Base-by-base conservation (phyloP, 1,284 basidiomycete species). In the Schizophyllum commune region DNA sequence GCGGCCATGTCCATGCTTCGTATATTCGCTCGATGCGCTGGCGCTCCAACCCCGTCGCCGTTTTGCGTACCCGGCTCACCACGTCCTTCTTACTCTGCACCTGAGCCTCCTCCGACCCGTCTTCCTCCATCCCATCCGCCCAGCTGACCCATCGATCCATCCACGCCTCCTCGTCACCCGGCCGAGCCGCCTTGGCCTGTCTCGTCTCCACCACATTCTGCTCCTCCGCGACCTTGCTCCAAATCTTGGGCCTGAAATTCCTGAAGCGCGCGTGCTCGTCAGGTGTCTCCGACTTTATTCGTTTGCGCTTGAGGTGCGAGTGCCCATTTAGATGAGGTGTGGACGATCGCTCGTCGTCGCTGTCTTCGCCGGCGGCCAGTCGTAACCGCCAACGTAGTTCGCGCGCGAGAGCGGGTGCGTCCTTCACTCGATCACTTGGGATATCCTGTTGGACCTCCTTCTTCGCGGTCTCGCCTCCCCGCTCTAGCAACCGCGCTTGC, bases 321-420 rank as follows among this genome's bases (percentile, higher is more conserved):
- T 61, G 63, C 1, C 74, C 77, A 59, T 74, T 72, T 55, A 67
- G 62, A 66, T 71, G 71, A 55, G 74, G 75, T 63, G 71, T 68
- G 51, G 63, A 68, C 1, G 70, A 69, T 6, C 75, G 76, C 63
- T 92, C 91, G 59, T 86, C 88, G 59, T 92, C 91, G 66, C 89
- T 89, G 15, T 77, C 71, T 59, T 84, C 78, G 7, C 89, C 90
- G 2, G 81, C 73, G 5, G 89, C 88, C 56, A 84, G 72, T 63
- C 84, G 79, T 20, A 88, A 81, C 58, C 92, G 80, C 91, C 92
- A 94, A 54, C 89, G 79, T 55, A 96, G 75, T 70, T 96, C 94
- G 64, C 91, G 78, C 6, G 92, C 91, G 58, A 94, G 71, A 1
- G 84, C 85, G 1, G 86, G 76, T 5, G 90, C 82, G 71, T 96